These are phyloP conservation scores for Obelidium mucronatum DNA, from an alignment of 192 early-diverging fungal genomes.

Conservation along the genomic window DNA sequence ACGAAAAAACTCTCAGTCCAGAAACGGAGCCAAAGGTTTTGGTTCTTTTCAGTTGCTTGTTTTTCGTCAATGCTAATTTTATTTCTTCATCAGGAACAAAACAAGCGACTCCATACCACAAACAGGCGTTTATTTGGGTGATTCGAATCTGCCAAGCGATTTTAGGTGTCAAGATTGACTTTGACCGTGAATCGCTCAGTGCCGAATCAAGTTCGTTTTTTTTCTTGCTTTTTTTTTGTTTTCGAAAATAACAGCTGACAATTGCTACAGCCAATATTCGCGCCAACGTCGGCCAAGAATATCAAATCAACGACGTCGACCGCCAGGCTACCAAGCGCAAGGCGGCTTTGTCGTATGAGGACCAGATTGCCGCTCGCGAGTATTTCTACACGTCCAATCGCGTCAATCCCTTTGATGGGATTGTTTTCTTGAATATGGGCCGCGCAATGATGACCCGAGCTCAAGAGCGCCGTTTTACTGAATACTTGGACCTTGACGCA, in stretches of 20 bases:
- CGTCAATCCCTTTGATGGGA: not conserved
- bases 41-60: not conserved
- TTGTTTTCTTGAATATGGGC: not conserved
- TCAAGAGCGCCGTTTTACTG: not conserved
- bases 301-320: not conserved
- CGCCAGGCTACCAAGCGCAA: not conserved
- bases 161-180: not conserved
- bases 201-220: not conserved
- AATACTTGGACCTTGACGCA: not conserved
- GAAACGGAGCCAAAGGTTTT: not conserved
- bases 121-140: not conserved
- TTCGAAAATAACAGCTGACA: not conserved
- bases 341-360: not conserved
- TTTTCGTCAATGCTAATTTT: not conserved
- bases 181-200: not conserved
- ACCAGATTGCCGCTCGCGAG: not conserved
- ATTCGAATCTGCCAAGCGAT: not conserved
- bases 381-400: not conserved
- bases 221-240: not conserved
- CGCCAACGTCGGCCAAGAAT: not conserved
- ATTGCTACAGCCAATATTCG: not conserved
- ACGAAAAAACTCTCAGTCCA: not conserved
- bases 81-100: not conserved
- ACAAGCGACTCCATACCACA: not conserved
- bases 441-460: not conserved